These are phyloP conservation scores for Cladosporium austrohemisphaericum DNA, from an alignment of 2,329 filamentous ascomycete genomes.

Conservation along the genomic window DNA sequence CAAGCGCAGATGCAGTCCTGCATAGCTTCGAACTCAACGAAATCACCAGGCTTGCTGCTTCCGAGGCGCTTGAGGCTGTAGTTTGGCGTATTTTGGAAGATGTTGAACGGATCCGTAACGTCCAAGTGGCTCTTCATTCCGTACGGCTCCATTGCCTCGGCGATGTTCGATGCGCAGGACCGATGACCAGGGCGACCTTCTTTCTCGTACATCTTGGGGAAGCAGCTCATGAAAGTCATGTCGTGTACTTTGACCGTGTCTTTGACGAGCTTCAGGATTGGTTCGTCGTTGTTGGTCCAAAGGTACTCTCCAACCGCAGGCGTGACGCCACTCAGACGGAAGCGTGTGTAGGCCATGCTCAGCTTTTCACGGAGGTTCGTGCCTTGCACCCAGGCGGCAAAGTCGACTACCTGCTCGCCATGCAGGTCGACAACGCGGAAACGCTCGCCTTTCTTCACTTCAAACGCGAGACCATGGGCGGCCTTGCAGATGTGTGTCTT, in stretches of 20 bases:
- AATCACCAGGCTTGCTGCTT: slow-evolving; percentile 38
- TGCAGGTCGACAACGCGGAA: slow-evolving; percentile 41
- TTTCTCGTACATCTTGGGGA: slow-evolving; percentile 36
- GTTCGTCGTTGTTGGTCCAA: slow-evolving; percentile 36
- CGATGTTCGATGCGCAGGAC: slow-evolving; percentile 37
- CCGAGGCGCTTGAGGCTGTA: slow-evolving; percentile 36
- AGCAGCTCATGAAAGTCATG: slow-evolving; percentile 42
- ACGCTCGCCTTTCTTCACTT: slow-evolving; percentile 33
- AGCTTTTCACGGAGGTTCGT: slow-evolving; percentile 34
- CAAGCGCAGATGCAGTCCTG: slow-evolving; percentile 35
- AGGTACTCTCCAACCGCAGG: slow-evolving; percentile 37
- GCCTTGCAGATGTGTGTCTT: slow-evolving; percentile 27
- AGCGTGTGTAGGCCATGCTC: slow-evolving; percentile 39
- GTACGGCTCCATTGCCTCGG: slow-evolving; percentile 35
- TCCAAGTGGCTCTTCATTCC: slow-evolving; percentile 35
- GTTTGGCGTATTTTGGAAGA: slow-evolving; percentile 41
- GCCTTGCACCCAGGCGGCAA: slow-evolving; percentile 36
- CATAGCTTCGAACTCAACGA: slow-evolving; percentile 38
- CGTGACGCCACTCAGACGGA: slow-evolving; percentile 34
- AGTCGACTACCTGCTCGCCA: slow-evolving; percentile 40
- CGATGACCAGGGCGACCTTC: slow-evolving; percentile 33
- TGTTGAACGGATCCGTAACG: slow-evolving; percentile 39
- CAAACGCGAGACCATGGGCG: slow-evolving; percentile 33
- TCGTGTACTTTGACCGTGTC: slow-evolving; percentile 41
- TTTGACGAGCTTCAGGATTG: slow-evolving; percentile 34